Evolutionary conservation across 176 grass and related monocot species (phyloP), one percentile per base, ranked within the genome.

Genomic region (Zea mays): DNA sequence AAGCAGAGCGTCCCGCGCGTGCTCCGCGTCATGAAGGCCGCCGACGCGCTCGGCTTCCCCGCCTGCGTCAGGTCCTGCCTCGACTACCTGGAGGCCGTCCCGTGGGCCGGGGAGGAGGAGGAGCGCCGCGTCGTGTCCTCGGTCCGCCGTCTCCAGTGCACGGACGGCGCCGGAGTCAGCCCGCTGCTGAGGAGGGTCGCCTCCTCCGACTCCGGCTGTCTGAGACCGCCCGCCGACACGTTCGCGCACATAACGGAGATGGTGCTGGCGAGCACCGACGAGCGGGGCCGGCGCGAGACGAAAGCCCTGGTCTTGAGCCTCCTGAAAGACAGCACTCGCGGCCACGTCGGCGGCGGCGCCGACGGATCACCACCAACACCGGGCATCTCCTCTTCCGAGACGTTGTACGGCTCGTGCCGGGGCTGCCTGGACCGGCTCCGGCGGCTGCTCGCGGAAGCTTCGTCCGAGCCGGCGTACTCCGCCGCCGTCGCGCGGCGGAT

Each of bases 71-170:
- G 81, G 62, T 97, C 91, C 16, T 97, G 94, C 75, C 82, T 97
- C 54, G 89, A 93, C 75, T 97, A 92, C 83, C 83, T 93, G 72
- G 91, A 93, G 85, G 86, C 94, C 9, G 91, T 97, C 15, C 91
- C 94, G 37, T 97, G 91, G 94, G 82, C 86, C 12, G 82, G 86
- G 33, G 86, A 86, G 35, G 94, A 86, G 35, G 94, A 97, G 76
- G 94, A 97, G 83, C 88, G 90, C 41, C 82, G 67, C 7, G 89
- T 97, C 6, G 84, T 97, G 33, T 82, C 85, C 0, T 92, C 91
- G 0, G 75, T 97, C 40, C 82, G 45, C 8, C 79, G 71, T 60
- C 90, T 97, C 63, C 87, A 86, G 78, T 69, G 70, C 70, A 80
- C 83, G 74, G 35, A 59, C 70, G 52, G 52, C 17, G 52, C 17